A percentile compares a stretch with the other conserved stretches of the same genome.
These are phyloP conservation scores for Waltiozyma sp. DNA, from an alignment of 1,139 yeast genomes.

Conservation along the genomic window DNA sequence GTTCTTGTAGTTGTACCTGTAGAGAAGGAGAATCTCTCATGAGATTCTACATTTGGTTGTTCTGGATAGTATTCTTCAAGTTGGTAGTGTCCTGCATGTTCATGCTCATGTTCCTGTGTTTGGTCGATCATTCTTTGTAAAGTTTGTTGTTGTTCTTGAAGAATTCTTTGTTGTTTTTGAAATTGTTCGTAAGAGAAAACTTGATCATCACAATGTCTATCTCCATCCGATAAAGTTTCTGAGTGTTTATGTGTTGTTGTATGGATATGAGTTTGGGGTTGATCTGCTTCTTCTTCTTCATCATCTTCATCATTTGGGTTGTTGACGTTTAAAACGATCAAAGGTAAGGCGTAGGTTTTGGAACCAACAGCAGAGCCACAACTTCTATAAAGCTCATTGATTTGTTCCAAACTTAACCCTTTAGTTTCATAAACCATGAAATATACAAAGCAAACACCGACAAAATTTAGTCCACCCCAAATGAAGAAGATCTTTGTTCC, in stretches of 20 bases:
- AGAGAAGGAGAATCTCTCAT: background rate
- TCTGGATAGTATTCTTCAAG: background rate
- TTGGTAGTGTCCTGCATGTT: background rate
- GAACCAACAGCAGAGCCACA: conserved; percentile 10
- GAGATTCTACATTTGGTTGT: background rate
- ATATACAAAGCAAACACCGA: conserved; percentile 47
- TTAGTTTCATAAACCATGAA: conserved; percentile 65
- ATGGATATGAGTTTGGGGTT: no score
- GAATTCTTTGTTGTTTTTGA: background rate
- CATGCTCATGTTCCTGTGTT: background rate
- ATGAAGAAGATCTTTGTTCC: conserved; percentile 64
- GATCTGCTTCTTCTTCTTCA: no score
- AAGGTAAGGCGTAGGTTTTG: conserved; percentile 1
- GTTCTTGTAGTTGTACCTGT: background rate
- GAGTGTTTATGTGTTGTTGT: no score
- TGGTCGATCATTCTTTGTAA: background rate
- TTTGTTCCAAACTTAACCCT: conserved; percentile 66
- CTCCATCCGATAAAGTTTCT: no score
- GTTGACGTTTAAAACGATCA: background rate
- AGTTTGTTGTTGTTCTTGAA: background rate
- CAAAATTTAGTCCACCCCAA: conserved; percentile 63
- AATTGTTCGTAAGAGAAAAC: background rate
- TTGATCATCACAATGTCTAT: background rate
- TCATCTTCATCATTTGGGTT: no score
- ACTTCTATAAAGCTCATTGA: conserved; percentile 52